phyloP scores from a whole-genome alignment of 352 stramenopile genomes.

The Phytopythium cucurbitacearum region DNA sequence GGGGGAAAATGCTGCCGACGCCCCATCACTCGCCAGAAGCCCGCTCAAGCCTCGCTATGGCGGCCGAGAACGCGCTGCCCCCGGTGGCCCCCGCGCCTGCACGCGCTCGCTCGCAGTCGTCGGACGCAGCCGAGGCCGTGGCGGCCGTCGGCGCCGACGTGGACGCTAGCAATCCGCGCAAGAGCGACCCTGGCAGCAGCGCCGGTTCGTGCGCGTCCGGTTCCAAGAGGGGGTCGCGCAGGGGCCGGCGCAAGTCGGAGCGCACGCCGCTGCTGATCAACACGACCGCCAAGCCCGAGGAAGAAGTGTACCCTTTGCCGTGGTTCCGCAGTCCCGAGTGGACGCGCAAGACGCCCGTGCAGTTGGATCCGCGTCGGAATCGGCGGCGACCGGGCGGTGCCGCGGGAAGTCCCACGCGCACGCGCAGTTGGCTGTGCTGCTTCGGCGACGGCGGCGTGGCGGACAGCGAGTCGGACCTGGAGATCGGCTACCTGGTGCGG shows the following conservation, averaged over 20 bases:
- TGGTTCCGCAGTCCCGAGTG: slow-evolving; percentile 77
- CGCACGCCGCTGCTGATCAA: slow-evolving; percentile 27
- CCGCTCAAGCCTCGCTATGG: neutral
- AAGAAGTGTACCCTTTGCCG: slow-evolving; percentile 69
- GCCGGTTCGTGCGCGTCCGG: neutral
- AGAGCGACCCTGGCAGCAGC: slow-evolving; percentile 1
- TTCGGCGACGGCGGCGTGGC: slow-evolving; percentile 4
- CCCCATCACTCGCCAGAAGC: neutral
- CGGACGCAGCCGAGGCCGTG: neutral
- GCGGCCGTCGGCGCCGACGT: neutral
- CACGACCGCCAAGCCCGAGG: slow-evolving; percentile 24
- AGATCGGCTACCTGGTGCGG: slow-evolving; percentile 30
- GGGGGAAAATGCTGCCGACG: neutral
- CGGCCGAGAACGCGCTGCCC: slow-evolving; percentile 1
- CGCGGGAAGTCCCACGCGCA: neutral
- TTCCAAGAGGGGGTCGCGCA: slow-evolving; percentile 1
- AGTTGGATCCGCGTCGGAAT: slow-evolving; percentile 6
- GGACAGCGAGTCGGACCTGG: slow-evolving; percentile 42
- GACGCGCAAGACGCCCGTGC: slow-evolving; percentile 19
- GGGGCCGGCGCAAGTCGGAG: slow-evolving; percentile 16
- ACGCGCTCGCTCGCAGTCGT: neutral
- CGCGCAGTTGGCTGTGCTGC: slow-evolving; percentile 1
- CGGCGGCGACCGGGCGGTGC: slow-evolving; percentile 5
- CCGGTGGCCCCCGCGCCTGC: no score
- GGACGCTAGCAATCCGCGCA: neutral